Conservation (phyloP, 1,284 basidiomycete genomes). For the Phellinidium pouzarii region DNA sequence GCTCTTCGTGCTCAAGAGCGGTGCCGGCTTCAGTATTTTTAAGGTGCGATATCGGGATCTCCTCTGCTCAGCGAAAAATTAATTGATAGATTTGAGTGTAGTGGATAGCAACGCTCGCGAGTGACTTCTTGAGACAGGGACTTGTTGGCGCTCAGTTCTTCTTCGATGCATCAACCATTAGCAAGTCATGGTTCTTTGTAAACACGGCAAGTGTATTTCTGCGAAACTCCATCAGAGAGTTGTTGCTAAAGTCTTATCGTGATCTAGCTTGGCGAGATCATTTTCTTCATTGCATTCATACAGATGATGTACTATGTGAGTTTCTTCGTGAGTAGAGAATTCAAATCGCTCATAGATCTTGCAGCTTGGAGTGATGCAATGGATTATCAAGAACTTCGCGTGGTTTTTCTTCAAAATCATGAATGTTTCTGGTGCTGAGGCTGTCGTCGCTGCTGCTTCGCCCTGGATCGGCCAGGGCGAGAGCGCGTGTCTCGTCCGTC, state of each 20-base stretch:
- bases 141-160: constrained; percentile 70
- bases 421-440: constrained; percentile 85
- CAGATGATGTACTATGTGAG: constrained; percentile 77
- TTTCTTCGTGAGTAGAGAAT: not conserved
- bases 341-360: constrained; percentile 8
- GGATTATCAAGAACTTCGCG: constrained; percentile 79
- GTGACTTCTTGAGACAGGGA: constrained; percentile 63
- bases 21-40: constrained; percentile 76
- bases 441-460: constrained; percentile 85
- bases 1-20: constrained; percentile 78
- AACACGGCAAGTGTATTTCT: constrained; percentile 47
- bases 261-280: constrained; percentile 60
- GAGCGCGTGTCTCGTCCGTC: constrained; percentile 77
- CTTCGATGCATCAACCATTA: constrained; percentile 57
- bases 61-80: not conserved
- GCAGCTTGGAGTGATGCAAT: constrained; percentile 78
- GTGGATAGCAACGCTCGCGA: constrained; percentile 72
- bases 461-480: constrained; percentile 91
- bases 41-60: constrained; percentile 28
- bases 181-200: constrained; percentile 75
- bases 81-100: not conserved
- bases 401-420: constrained; percentile 91
- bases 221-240: not conserved
- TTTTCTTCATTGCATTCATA: constrained; percentile 85
- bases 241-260: constrained; percentile 14